Evolutionary conservation across 148 eudicot species (phyloP).

Genomic region (Fagopyrum esculentum): DNA sequence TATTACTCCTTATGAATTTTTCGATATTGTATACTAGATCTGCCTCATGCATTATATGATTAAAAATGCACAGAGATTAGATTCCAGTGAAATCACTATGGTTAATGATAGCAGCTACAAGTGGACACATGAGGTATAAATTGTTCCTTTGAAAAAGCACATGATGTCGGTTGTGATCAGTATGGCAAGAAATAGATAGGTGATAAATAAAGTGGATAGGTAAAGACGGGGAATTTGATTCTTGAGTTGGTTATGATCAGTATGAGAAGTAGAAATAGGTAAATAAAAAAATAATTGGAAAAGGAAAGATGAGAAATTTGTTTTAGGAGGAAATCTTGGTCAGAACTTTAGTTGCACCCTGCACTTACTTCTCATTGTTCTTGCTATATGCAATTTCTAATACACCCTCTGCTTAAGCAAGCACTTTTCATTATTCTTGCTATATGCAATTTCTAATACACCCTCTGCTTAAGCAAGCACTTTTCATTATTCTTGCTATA

Average conservation of each 20-base stretch:
- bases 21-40: background rate
- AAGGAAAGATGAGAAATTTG: background rate
- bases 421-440: background rate
- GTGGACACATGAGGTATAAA: background rate
- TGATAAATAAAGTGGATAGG: background rate
- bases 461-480: too few species aligned
- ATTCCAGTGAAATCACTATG: background rate
- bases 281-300: background rate
- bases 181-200: background rate
- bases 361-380: background rate
- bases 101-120: background rate
- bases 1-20: conserved; percentile 4
- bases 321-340: background rate
- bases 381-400: background rate
- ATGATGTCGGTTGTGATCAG: background rate
- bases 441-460: background rate
- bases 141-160: background rate
- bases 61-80: background rate
- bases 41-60: background rate
- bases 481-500: background rate
- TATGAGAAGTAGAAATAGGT: background rate
- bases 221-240: too few species aligned
- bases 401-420: too few species aligned
- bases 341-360: background rate
- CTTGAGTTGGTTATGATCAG: background rate